These are phyloP conservation scores for Alternaria ethzedia DNA, from an alignment of 2,329 filamentous ascomycete species.

Conservation along the genomic window DNA sequence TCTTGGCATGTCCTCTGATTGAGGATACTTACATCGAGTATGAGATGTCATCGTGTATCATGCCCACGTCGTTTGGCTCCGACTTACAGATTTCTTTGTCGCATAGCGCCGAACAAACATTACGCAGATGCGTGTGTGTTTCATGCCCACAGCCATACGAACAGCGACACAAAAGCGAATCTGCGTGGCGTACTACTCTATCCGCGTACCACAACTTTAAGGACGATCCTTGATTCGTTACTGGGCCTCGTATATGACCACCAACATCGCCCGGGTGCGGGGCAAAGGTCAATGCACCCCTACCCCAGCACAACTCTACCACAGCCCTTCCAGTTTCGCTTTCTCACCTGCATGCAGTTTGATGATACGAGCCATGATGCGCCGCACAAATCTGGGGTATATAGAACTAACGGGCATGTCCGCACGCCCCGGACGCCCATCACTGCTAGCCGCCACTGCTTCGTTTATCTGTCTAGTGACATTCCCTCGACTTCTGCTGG, in stretches of 20 bases:
- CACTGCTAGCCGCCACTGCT: background rate
- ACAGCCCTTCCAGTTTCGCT: background rate
- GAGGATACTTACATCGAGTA: background rate
- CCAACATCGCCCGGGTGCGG: conserved; percentile 15
- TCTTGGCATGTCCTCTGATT: conserved; percentile 10
- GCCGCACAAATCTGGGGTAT: conserved; percentile 10
- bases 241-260: conserved; percentile 4
- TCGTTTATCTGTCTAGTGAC: background rate
- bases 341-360: conserved; percentile 10
- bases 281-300: conserved; percentile 11
- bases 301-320: background rate
- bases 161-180: background rate
- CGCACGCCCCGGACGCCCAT: conserved; percentile 4
- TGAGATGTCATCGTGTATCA: background rate
- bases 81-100: background rate
- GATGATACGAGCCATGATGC: conserved; percentile 3
- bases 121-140: background rate
- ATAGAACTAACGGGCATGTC: conserved; percentile 8
- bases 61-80: background rate
- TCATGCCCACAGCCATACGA: background rate
- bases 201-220: background rate
- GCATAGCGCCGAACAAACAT: background rate
- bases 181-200: background rate
- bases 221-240: background rate
- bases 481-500: background rate